Evolutionary conservation across 768 basidiomycete species (phyloP).

Genomic region (Suillus variegatus): DNA sequence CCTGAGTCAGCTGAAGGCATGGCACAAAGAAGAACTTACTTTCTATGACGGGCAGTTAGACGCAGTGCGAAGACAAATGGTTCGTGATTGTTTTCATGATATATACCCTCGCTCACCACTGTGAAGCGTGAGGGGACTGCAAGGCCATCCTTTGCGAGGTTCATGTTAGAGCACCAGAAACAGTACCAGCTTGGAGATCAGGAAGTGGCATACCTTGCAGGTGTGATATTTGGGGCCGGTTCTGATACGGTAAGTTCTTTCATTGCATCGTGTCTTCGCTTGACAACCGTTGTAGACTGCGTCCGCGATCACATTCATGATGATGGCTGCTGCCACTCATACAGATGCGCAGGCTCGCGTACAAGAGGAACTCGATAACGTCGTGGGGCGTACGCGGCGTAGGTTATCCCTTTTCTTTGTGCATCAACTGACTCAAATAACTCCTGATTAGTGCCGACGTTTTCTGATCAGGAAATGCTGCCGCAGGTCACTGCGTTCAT

Average conservation of each 20-base stretch:
- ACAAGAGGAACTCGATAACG: slow-evolving; percentile 52
- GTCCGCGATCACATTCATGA: slow-evolving; percentile 51
- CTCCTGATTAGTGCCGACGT: too few species aligned
- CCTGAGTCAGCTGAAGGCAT: slow-evolving; percentile 50
- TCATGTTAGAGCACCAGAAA: slow-evolving; percentile 37
- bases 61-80: slow-evolving; percentile 31
- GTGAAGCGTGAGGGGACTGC: slow-evolving; percentile 27
- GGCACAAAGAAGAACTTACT: slow-evolving; percentile 44
- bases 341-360: slow-evolving; percentile 50
- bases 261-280: not conserved
- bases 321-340: slow-evolving; percentile 56
- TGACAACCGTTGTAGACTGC: slow-evolving; percentile 26
- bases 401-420: too few species aligned
- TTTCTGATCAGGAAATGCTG: too few species aligned
- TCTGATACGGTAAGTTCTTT: slow-evolving; percentile 37
- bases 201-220: slow-evolving; percentile 40
- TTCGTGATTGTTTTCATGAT: slow-evolving; percentile 4
- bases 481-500: too few species aligned
- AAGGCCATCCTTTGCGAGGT: slow-evolving; percentile 35
- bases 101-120: not conserved
- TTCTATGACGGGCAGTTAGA: slow-evolving; percentile 34
- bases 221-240: slow-evolving; percentile 45
- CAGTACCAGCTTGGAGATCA: slow-evolving; percentile 33
- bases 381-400: slow-evolving; percentile 44
- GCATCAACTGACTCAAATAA: too few species aligned